These are phyloP conservation scores for Fusarium illudens DNA, from an alignment of 2,329 filamentous ascomycete genomes.

Conservation along the genomic window DNA sequence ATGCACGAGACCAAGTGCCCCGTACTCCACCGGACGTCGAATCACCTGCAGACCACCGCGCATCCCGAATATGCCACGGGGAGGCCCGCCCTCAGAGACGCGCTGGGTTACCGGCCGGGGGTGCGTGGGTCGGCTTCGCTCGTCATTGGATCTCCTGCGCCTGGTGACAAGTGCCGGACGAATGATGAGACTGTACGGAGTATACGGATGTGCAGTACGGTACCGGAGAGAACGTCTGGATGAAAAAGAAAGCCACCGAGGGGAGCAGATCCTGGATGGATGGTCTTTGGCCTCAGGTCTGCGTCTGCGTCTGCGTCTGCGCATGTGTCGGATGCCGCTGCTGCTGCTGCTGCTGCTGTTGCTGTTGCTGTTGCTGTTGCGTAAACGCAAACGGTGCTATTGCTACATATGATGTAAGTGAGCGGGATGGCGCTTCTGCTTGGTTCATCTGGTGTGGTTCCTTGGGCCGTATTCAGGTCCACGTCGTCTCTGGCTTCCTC, in stretches of 20 bases:
- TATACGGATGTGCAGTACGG: not conserved
- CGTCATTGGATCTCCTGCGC: conserved; percentile 12
- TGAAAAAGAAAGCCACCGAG: conserved; percentile 1
- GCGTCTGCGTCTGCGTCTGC: not conserved
- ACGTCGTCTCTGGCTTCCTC: conserved; percentile 24
- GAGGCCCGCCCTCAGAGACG: conserved; percentile 20
- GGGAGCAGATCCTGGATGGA: not conserved
- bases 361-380: no score
- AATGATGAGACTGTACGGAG: conserved; percentile 9
- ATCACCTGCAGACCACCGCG: conserved; percentile 38
- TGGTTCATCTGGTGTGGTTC: conserved; percentile 17
- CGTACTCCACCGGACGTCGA: conserved; percentile 15
- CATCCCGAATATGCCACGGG: conserved; percentile 27
- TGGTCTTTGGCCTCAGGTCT: not conserved
- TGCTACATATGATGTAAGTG: conserved; percentile 25
- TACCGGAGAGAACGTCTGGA: not conserved
- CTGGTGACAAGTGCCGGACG: conserved; percentile 31
- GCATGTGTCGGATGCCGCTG: not conserved
- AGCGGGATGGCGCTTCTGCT: conserved; percentile 27
- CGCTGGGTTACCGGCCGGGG: conserved; percentile 4
- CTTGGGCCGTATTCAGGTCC: conserved; percentile 11
- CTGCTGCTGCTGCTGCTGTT: not conserved
- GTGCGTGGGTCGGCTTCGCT: conserved; percentile 1
- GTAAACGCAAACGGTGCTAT: not conserved
- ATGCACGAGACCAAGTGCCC: conserved; percentile 34